Conservation (phyloP, 345 rosid species). For the Populus davidiana region DNA sequence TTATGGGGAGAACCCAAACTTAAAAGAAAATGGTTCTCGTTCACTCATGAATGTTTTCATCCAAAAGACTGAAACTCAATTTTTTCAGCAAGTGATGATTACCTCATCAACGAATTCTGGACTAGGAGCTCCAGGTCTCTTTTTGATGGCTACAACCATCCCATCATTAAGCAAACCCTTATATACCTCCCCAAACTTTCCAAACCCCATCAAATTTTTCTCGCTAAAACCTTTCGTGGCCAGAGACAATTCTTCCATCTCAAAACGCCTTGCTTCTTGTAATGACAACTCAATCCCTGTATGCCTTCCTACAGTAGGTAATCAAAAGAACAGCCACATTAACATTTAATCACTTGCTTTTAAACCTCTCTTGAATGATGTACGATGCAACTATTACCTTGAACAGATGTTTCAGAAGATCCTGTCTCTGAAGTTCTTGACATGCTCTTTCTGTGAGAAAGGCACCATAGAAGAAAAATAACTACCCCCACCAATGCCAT, state of each 20-base stretch:
- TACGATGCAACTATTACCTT: constrained; percentile 39
- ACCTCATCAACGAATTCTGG: constrained; percentile 89
- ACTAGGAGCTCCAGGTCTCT: constrained; percentile 63
- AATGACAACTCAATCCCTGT: constrained; percentile 60
- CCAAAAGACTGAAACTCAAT: background rate
- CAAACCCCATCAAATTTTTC: constrained; percentile 73
- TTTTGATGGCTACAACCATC: constrained; percentile 85
- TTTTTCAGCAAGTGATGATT: constrained; percentile 3
- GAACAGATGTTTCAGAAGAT: constrained; percentile 74
- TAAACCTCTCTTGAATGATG: background rate
- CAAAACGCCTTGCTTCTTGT: constrained; percentile 75
- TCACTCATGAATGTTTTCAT: background rate
- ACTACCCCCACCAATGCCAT: constrained; percentile 63
- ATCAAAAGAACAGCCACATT: constrained; percentile 16
- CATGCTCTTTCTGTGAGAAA: constrained; percentile 40
- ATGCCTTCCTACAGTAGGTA: constrained; percentile 56
- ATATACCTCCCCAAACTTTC: constrained; percentile 87
- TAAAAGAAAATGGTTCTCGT: background rate
- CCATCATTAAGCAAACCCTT: constrained; percentile 94
- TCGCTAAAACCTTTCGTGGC: constrained; percentile 76
- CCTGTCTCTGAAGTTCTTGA: constrained; percentile 83
- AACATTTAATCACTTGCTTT: constrained; percentile 4
- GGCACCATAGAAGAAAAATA: constrained; percentile 55
- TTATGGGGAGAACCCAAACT: background rate
- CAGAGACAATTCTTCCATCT: constrained; percentile 76